Base-by-base conservation (phyloP, 257 asterid species). In the Solanum acaule region DNA sequence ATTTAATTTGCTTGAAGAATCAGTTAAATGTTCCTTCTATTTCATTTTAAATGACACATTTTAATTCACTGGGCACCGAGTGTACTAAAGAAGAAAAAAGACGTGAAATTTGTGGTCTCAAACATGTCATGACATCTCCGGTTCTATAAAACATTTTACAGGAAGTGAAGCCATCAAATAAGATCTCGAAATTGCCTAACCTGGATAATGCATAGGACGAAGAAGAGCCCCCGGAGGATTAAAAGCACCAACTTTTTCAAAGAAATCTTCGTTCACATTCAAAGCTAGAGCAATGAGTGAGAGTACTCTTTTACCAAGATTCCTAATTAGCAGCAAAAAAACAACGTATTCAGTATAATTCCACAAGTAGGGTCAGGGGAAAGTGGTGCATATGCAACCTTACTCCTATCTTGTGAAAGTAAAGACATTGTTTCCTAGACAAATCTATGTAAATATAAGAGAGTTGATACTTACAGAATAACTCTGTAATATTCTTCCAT, bases 161-260 rank as follows among this genome's bases (percentile, higher is more conserved):
- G 15, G 65, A 78, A 78, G 85, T 8, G 85, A 25, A 78, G 37
- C 25, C 9, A 78, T 14, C 6, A 42, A 25, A 44, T 25, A n/a
- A 14, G 29, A 15, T 3, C n/a, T 42, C 25, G 1, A 76, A 73
- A 34, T 23, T 63, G 27, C 10, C 46, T 73, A 35, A 92, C 96
- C 94, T 89, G 94, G 96, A 88, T 94, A 93, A 65, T 86, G 95
- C 61, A 94, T 77, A 77, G 92, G 91, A 83, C 95, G 94, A 40
- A 94, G 92, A 89, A 90, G 89, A 89, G 78, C 89, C 34, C 78
- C 38, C 15, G 94, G 94, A 31, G 88, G 90, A 84, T 86, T 79
- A 34, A 92, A 87, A 46, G 95, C 96, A 46, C 95, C 96, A 35
- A 88, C 85, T 49, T 90, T 89, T 89, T 88, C 83, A 85, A 94